Base-by-base conservation (phyloP, 805 yeast genomes). In the Starmerella lactis-condensi region DNA sequence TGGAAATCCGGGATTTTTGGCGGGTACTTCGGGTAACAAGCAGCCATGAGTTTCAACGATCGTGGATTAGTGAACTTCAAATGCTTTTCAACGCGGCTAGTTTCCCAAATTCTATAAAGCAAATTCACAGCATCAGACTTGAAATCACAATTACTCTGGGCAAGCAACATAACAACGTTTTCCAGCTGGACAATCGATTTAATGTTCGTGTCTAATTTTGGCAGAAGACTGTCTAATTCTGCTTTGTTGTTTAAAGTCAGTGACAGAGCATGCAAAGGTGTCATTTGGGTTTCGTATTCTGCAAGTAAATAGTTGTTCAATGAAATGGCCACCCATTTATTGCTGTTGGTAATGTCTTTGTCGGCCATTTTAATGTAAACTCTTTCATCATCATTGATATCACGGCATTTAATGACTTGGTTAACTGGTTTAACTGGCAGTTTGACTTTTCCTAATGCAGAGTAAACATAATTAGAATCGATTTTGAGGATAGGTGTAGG, bases 401-500 rank as follows among this genome's bases (percentile, higher is more conserved):
- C 6, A 12, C 21, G 20, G n/a, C 12, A 8, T 11, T 17, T 24
- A 2, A n/a, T 3, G 3, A 38, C 22, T n/a, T 28, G n/a, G 14
- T 36, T 38, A 4, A 36, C 18, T 2, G 32, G 17, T 8, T 20
- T 17, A 5, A 35, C 23, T 5, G 40, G 42, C 12, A 36, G 16
- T 11, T 19, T 6, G 6, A 36, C 33, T 13, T n/a, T 6, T 3
- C 24, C 33, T 5, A 17, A 10, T 7, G 14, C 5, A 13, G 28
- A 15, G 19, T 28, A 27, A 2, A 33, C 34, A 13, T 12, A 4
- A 3, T 23, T 8, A 4, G 15, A 17, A 17, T 27, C 35, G 3
- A 39, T 28, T 4, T 22, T 9, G 17, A 36, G 26, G 3, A 39
- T 32, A 13, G 40, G 38, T 5, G n/a, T 25, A 17, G 42, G 35